Conservation (phyloP, 495 filamentous ascomycete species). For the Delitschia confertaspora region DNA sequence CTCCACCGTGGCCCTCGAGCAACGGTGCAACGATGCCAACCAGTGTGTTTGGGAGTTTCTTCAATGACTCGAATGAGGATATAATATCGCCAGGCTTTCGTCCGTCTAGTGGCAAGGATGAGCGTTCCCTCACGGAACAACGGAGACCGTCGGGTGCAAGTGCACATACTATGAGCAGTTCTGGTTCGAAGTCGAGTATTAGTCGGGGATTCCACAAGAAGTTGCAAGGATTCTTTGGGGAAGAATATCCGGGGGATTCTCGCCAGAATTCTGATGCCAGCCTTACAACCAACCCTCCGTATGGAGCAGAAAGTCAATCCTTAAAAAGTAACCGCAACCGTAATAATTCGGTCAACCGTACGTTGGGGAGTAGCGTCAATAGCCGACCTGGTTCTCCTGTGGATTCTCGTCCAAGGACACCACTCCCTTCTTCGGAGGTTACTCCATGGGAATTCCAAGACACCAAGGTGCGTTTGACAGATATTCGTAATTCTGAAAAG, state of each 20-base stretch:
- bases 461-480: constrained; percentile 57
- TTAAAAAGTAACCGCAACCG: constrained; percentile 47
- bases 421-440: constrained; percentile 86
- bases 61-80: constrained; percentile 59
- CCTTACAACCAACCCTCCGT: constrained; percentile 37
- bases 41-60: constrained; percentile 43
- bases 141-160: constrained; percentile 85
- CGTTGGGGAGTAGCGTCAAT: constrained; percentile 45
- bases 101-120: constrained; percentile 51
- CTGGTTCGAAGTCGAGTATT: constrained; percentile 74
- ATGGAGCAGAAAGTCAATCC: constrained; percentile 41
- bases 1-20: constrained; percentile 14
- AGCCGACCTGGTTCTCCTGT: constrained; percentile 53
- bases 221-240: constrained; percentile 77
- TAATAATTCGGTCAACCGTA: constrained; percentile 61
- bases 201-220: constrained; percentile 63
- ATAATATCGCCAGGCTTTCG: constrained; percentile 58
- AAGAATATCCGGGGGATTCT: constrained; percentile 57
- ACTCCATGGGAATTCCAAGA: constrained; percentile 95
- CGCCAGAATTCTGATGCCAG: constrained; percentile 63
- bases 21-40: constrained; percentile 29
- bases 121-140: constrained; percentile 55
- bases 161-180: constrained; percentile 79
- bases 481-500: no score
- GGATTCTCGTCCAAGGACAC: constrained; percentile 62